Conservation (phyloP, 345 rosid species). For the Corymbia maculata region DNA sequence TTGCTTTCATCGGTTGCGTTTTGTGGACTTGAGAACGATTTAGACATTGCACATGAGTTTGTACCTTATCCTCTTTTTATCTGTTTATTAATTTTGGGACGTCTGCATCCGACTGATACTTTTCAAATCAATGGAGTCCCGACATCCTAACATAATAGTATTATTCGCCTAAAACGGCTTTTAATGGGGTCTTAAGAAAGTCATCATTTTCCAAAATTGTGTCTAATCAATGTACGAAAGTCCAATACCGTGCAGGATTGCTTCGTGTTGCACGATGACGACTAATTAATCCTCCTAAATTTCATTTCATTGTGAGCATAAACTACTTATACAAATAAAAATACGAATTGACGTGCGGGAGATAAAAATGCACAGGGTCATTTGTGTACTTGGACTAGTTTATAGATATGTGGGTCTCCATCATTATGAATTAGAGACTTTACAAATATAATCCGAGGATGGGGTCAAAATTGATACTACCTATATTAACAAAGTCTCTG, state of each 20-base stretch:
- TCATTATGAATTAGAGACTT: not conserved
- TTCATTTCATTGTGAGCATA: not conserved
- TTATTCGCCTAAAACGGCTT: not conserved
- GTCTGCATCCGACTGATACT: not conserved
- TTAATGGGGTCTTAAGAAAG: not conserved
- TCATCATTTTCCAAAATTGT: not conserved
- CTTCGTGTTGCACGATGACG: no score
- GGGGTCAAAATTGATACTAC: not conserved
- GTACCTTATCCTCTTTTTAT: not conserved
- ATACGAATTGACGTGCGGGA: not conserved
- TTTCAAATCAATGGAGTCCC: not conserved
- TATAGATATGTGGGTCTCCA: not conserved
- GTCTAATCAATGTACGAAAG: not conserved
- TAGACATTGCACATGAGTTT: not conserved
- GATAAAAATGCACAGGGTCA: not conserved
- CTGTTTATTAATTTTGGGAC: not conserved
- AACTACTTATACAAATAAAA: not conserved
- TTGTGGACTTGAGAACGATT: not conserved
- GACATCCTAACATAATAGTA: not conserved
- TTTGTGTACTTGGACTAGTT: not conserved
- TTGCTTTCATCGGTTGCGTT: not conserved
- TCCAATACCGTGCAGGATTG: rapidly evolving
- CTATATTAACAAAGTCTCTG: no score
- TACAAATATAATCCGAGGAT: not conserved
- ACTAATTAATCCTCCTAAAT: not conserved